phyloP scores from a whole-genome alignment of 805 yeast genomes.

The Metschnikowia peoriensis region DNA sequence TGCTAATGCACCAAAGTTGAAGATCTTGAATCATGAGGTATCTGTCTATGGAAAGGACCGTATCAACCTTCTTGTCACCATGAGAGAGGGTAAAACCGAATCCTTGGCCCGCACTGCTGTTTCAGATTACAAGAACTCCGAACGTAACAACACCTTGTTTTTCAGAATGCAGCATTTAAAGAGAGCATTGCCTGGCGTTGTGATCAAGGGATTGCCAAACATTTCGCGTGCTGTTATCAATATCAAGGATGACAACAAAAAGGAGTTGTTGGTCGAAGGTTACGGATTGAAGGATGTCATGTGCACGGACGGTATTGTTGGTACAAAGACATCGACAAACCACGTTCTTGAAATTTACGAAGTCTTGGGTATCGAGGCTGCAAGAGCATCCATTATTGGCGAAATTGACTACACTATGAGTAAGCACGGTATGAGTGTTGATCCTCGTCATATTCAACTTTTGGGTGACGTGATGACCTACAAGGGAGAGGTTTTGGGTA shows the following conservation, averaged over 20 bases:
- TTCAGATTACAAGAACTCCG: conserved; percentile 37
- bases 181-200: conserved; percentile 80
- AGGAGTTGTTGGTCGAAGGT: conserved; percentile 95
- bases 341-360: conserved; percentile 87
- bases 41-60: conserved; percentile 62
- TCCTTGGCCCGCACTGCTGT: conserved; percentile 30
- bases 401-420: conserved; percentile 98
- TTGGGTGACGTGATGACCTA: conserved; percentile 98
- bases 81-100: conserved; percentile 37
- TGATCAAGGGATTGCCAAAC: conserved; percentile 89
- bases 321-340: conserved; percentile 82
- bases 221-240: conserved; percentile 96
- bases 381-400: conserved; percentile 84
- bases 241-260: conserved; percentile 78
- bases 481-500: conserved; percentile 97
- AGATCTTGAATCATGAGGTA: conserved; percentile 72
- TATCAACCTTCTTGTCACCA: conserved; percentile 60
- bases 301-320: conserved; percentile 96
- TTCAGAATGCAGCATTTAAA: conserved; percentile 88
- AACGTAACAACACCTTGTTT: conserved; percentile 54
- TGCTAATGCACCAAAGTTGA: conserved; percentile 81
- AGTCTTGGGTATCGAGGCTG: conserved; percentile 97
- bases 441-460: conserved; percentile 97
- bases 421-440: conserved; percentile 99
- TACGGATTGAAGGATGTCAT: conserved; percentile 94